Conservation (phyloP, 495 filamentous ascomycete genomes). For the Opeltia flavorubescens region DNA sequence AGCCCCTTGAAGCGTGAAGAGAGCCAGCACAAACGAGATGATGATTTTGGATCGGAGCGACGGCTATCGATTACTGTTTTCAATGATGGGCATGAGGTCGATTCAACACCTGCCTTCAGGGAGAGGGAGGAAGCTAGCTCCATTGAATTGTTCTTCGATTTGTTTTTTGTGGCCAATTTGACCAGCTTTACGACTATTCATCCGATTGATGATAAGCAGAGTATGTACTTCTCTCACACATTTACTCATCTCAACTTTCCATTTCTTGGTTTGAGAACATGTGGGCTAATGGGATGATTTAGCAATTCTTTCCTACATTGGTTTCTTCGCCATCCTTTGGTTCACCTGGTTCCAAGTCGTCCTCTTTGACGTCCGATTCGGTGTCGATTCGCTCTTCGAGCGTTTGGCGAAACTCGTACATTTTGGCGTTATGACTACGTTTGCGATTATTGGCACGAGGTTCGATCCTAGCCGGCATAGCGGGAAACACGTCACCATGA, state of each 20-base stretch:
- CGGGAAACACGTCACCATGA: conserved; percentile 30
- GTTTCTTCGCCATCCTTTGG: conserved; percentile 56
- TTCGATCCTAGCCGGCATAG: conserved; percentile 34
- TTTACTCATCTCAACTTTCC: too few species aligned
- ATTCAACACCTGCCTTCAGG: not conserved
- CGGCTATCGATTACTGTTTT: not conserved
- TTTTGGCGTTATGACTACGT: conserved; percentile 48
- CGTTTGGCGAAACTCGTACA: conserved; percentile 48
- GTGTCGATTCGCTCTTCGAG: conserved; percentile 51
- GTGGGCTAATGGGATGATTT: too few species aligned
- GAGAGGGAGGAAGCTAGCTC: conserved; percentile 32
- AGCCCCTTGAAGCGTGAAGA: conserved; percentile 1
- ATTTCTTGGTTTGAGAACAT: too few species aligned
- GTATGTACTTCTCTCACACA: conserved; percentile 16
- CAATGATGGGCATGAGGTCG: not conserved
- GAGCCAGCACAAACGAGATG: not conserved
- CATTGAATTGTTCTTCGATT: conserved; percentile 53
- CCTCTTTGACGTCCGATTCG: conserved; percentile 56
- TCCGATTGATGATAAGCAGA: conserved; percentile 34
- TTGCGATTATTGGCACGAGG: conserved; percentile 44
- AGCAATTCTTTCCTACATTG: conserved; percentile 39
- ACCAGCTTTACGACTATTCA: conserved; percentile 47
- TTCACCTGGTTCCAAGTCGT: conserved; percentile 58
- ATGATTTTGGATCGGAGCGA: not conserved
- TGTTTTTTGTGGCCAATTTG: conserved; percentile 57